Conservation (phyloP, 2,329 filamentous ascomycete genomes). For the Epichloe aotearoae region DNA sequence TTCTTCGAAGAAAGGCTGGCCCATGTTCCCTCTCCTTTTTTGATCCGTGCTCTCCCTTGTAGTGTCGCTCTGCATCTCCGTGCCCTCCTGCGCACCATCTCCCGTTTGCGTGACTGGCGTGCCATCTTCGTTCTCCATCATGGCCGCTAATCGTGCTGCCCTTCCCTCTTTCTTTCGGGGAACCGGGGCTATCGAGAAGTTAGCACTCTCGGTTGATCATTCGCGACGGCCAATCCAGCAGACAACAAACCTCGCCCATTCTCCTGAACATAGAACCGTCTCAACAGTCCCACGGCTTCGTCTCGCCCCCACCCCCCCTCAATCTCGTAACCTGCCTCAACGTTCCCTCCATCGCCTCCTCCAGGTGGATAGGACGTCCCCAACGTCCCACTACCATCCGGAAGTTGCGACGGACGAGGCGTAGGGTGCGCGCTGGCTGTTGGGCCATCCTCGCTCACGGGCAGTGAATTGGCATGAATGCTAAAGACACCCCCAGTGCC, state of each 20-base stretch:
- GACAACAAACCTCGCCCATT: slow-evolving; percentile 67
- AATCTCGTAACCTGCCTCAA: slow-evolving; percentile 69
- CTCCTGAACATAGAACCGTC: slow-evolving; percentile 95
- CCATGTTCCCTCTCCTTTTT: background rate
- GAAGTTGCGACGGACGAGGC: slow-evolving; percentile 22
- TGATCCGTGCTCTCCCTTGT: background rate
- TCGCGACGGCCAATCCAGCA: background rate
- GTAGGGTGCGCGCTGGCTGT: slow-evolving; percentile 28
- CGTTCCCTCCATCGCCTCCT: slow-evolving; percentile 47
- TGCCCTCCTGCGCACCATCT: background rate
- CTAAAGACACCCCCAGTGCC: slow-evolving; percentile 93
- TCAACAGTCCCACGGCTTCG: slow-evolving; percentile 82
- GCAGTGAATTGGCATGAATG: slow-evolving; percentile 54
- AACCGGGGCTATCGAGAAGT: slow-evolving; percentile 27
- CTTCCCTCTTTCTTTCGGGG: slow-evolving; percentile 43
- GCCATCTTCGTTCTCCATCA: slow-evolving; percentile 31
- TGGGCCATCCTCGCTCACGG: slow-evolving; percentile 21
- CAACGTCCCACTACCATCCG: slow-evolving; percentile 23
- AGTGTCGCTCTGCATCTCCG: background rate
- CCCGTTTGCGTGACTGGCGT: background rate
- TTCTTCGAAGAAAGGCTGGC: background rate
- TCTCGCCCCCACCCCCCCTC: slow-evolving; percentile 80
- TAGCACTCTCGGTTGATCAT: slow-evolving; percentile 6
- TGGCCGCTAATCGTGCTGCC: slow-evolving; percentile 37
- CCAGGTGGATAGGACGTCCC: slow-evolving; percentile 24